Base-by-base conservation (phyloP, 2,329 filamentous ascomycete genomes). In the Nothopassalora personata region DNA sequence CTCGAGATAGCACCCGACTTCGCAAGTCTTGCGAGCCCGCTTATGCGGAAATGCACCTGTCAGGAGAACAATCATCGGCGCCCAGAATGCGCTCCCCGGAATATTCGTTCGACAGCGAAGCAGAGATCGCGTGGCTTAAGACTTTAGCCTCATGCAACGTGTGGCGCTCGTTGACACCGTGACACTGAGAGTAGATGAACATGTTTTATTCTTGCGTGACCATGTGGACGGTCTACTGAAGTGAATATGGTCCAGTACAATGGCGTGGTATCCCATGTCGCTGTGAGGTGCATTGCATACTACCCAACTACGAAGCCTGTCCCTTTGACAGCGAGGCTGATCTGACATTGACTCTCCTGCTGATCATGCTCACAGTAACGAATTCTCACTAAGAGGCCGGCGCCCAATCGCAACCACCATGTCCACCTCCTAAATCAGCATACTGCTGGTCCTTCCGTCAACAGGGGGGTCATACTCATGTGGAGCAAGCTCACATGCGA, bases 401-500 rank as follows among this genome's bases (percentile, higher is more conserved):
- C 34, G 18, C 69, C 69, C 68, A 39, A 71, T 70, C 18, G 65
- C 46, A 46, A 70, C 65, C 27, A 71, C 60, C 27, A 70, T 65
- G 18, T 48, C 63, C 39, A 70, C 54, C 65, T 85, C 83, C 39
- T 72, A 23, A 1, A 23, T 23, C 57, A 64, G 72, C 73, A 53
- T 78, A 76, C 56, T 75, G 71, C 73, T 69, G 60, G 76, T 81
- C 1, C 78, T 73, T 1, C 64, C 64, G 11, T 71, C 18, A 0
- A 74, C 72, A 5, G 81, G 81, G 33, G 75, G 49, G 1, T 83
- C 75, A 61, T 82, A 80, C 0, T 62, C 67, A 61, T 82, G 75
- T 1, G 81, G 81, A 28, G 65, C 69, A 4, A 83, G 70, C 53
- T 83, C 77, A 66, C 81, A 73, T 0, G 77, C 79, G 62, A 83